Conservation (phyloP, 768 basidiomycete genomes). For the Tubosaeta sp. region DNA sequence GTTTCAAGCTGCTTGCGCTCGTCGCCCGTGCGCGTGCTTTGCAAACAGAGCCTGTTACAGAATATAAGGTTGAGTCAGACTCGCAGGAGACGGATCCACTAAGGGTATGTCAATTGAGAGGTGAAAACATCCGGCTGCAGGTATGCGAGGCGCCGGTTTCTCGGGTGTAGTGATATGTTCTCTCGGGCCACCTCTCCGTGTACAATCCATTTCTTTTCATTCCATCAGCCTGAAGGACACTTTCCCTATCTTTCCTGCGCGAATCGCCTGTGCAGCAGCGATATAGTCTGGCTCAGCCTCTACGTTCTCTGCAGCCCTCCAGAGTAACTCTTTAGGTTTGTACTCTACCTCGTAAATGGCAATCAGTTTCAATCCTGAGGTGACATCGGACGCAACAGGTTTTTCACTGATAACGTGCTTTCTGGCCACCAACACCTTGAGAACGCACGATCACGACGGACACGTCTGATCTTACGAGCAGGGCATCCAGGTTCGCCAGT, state of each 20-base stretch:
- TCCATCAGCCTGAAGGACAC: conserved; percentile 53
- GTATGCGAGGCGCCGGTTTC: no score
- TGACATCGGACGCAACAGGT: conserved; percentile 72
- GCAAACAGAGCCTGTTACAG: no score
- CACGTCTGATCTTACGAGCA: conserved; percentile 69
- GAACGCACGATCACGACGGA: conserved; percentile 64
- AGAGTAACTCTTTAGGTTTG: conserved; percentile 64
- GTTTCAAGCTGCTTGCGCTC: no score
- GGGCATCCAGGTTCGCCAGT: conserved; percentile 47
- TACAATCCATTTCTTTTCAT: no score
- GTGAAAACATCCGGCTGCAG: no score
- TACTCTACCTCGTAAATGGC: conserved; percentile 59
- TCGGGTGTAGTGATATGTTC: no score
- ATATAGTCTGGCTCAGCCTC: conserved; percentile 60
- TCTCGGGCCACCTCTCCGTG: no score
- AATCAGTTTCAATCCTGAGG: conserved; percentile 59
- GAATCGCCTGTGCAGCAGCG: conserved; percentile 44
- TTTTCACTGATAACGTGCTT: conserved; percentile 92
- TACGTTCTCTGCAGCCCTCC: conserved; percentile 79
- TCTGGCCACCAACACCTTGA: conserved; percentile 62
- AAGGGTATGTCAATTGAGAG: no score
- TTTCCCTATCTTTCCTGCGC: conserved; percentile 64
- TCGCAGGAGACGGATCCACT: no score
- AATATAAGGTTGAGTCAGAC: no score
- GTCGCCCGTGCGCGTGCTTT: no score